Percentiles rank a stretch among this genome's conserved stretches.
Evolutionary conservation across 2,329 filamentous ascomycete species (phyloP).

Genomic region (Camillea tinctor): DNA sequence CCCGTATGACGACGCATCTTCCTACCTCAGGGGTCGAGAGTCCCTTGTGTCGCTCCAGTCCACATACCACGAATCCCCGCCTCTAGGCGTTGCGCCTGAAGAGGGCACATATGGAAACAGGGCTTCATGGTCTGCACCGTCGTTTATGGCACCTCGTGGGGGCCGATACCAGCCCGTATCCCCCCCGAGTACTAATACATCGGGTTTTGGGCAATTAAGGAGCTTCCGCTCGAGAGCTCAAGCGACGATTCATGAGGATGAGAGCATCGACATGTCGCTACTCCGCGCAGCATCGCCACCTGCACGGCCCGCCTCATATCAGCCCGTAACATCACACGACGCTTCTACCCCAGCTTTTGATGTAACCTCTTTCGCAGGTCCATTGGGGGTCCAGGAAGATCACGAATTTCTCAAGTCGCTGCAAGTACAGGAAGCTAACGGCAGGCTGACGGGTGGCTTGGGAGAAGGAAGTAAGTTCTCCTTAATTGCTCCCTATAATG

Average conservation of each 20-base stretch:
- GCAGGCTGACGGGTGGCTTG: constrained; percentile 57
- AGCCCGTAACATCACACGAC: constrained; percentile 24
- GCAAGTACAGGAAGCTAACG: constrained; percentile 53
- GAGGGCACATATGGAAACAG: constrained; percentile 16
- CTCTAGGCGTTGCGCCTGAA: constrained; percentile 8
- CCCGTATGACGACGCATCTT: constrained; percentile 18
- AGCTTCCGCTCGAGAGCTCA: constrained; percentile 24
- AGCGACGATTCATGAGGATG: constrained; percentile 32
- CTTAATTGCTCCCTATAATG: too few relatives aligned
- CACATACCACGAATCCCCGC: constrained; percentile 21
- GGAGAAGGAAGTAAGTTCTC: constrained; percentile 44
- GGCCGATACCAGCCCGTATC: constrained; percentile 25
- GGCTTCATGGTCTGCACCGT: constrained; percentile 24
- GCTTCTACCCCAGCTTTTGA: constrained; percentile 41
- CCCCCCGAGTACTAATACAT: constrained; percentile 7
- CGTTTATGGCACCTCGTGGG: constrained; percentile 18
- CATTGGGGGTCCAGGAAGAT: constrained; percentile 45
- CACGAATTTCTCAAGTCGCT: constrained; percentile 44
- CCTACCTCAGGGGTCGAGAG: constrained; percentile 27
- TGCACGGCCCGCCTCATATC: constrained; percentile 34
- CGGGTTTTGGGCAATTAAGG: constrained; percentile 21
- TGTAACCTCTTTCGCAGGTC: constrained; percentile 45
- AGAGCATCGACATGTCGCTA: constrained; percentile 32
- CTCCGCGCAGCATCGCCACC: constrained; percentile 28
- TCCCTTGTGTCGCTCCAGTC: constrained; percentile 33